Base-by-base conservation (phyloP, 2,329 filamentous ascomycete species). In the Diaporthe capsici region DNA sequence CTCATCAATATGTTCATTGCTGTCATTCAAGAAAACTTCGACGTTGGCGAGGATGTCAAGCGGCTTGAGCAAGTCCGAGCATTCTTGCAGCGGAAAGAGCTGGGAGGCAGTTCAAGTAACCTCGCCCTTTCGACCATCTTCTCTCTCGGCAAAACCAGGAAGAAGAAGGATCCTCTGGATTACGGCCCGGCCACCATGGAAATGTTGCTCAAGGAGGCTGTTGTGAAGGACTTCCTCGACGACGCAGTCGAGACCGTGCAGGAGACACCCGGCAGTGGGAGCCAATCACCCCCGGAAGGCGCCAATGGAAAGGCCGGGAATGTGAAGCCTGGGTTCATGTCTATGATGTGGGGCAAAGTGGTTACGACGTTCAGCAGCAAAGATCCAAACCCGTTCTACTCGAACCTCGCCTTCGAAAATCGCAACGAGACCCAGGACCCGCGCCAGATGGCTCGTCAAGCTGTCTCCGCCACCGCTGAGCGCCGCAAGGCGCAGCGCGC, bases 1-100 rank as follows among this genome's bases (percentile, higher is more conserved):
- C 91, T 98, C 77, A 87, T 99, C 86, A 99, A 98, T 82, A 99
- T 99, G 97, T 99, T 99, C 88, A 98, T 99, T 94, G 97, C 97
- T 88, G 97, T 99, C 86, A 99, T 99, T 79, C 97, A 99, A 84
- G 97, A 99, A 82, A 99, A 98, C 81, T 99, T 99, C 82, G 97
- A 99, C 85, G 95, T 99, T 37, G 98, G 96, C 4, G 97, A 99
- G 83, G 97, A 99, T 82, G 96, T 98, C 83, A 99, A 99, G 85
- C 95, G 97, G 28, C 86, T 98, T 77, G 95, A 98, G 82, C 97
- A 99, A 85, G 96, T 99, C 76, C 96, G 96, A 81, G 95, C 96
- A 1, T 99, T 98, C 80, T 87, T 99, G 60, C 95, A 98, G 81
- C 92, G 96, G 79, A 97, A 96, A 82, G 96, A 98, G 80, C 87